Evolutionary conservation across 2,329 filamentous ascomycete species (phyloP), one percentile per base, ranked within the genome.

Genomic region (Cylindrodendrum hubeiense): DNA sequence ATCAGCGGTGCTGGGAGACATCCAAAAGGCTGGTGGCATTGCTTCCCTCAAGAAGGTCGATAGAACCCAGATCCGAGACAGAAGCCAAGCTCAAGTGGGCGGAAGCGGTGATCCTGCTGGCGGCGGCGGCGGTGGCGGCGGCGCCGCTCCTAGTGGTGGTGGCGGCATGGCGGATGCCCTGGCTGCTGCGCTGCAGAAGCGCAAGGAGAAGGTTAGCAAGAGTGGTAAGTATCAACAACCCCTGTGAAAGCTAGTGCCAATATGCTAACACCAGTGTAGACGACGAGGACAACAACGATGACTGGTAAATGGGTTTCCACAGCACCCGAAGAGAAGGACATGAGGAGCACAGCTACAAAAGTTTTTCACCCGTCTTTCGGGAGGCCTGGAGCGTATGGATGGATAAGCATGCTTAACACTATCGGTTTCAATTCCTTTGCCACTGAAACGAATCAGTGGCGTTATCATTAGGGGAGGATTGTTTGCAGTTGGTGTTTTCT

Each of bases 161-260:
- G 86, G 84, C 19, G 86, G 89, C 37, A 89, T 98, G 86, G 93
- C 94, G 22, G 93, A 92, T 82, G 95, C 94, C 51, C 82, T 97
- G 72, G 93, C 93, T 65, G 91, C 89, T 65, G 92, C 91, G 62
- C 80, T 95, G 73, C 89, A 91, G 76, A 92, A 93, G 82, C 87
- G 95, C 79, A 98, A 98, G 85, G 90, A 94, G 80, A 97, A 97
- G 85, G 95, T 98, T 78, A 93, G 93, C 82, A 91, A 93, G 79
- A 97, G 93, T 85, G 95, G 95, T 98, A 89, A 89, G 93, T 91
- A 56, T 56, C n/a, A 43, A 5, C 9, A 46, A 17, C 8, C 15
- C 55, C 19, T 39, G 53, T 62, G 46, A 21, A 44, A 22, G 22
- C 50, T 43, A 51, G 15, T 22, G 10, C 13, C 33, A 15, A 4